A percentile compares a stretch with the other conserved stretches of the same genome.
Conservation (phyloP, 768 basidiomycete species). For the Rossbeevera mucosa region DNA sequence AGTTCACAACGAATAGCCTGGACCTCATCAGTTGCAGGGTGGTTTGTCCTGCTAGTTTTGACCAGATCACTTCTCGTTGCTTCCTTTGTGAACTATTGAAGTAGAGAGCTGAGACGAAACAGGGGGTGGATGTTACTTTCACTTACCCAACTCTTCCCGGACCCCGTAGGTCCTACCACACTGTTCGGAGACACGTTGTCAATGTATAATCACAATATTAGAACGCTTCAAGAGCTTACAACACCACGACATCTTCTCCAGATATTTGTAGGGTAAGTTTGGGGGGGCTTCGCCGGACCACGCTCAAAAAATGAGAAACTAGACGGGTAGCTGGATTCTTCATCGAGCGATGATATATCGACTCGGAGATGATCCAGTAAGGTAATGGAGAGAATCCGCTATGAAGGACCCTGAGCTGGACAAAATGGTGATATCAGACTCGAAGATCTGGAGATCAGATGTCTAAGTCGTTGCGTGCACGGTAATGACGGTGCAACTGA, state of each 20-base stretch:
- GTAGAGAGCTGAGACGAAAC: background rate
- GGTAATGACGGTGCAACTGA: too few relatives aligned
- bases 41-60: background rate
- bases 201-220: background rate
- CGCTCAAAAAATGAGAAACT: background rate
- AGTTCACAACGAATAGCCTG: constrained; percentile 15
- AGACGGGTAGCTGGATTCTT: background rate
- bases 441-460: background rate
- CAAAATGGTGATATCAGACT: background rate
- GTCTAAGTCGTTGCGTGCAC: background rate
- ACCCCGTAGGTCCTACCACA: constrained; percentile 17
- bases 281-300: constrained; percentile 5
- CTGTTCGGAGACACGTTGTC: background rate
- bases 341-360: background rate
- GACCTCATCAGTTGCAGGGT: constrained; percentile 8
- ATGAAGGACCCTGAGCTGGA: background rate
- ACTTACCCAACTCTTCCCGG: constrained; percentile 21
- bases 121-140: background rate
- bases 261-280: constrained; percentile 1
- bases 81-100: constrained; percentile 15
- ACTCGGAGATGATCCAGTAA: background rate
- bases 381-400: background rate
- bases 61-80: constrained; percentile 8
- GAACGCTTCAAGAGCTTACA: constrained; percentile 6
- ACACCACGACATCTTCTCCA: constrained; percentile 17